These are phyloP conservation scores for Ascomycota sp. DNA, from an alignment of 2,329 filamentous ascomycete genomes.

Conservation along the genomic window DNA sequence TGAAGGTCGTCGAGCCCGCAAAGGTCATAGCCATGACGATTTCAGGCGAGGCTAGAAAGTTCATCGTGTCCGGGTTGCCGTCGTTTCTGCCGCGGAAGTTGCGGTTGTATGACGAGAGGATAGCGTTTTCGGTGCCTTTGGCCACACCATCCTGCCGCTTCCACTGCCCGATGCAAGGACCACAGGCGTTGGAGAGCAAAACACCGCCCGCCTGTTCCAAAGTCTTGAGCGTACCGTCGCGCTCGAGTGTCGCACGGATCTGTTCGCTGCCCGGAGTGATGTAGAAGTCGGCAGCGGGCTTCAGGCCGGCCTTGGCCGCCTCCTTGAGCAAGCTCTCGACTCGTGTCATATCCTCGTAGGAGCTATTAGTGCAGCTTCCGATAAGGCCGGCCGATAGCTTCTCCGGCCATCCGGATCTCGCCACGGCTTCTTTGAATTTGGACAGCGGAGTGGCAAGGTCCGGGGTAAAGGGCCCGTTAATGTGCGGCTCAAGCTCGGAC, in stretches of 20 bases:
- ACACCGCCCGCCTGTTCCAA: conserved; percentile 75
- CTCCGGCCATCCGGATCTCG: conserved; percentile 74
- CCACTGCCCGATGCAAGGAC: conserved; percentile 90
- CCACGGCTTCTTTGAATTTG: conserved; percentile 66
- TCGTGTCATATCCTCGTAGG: conserved; percentile 95
- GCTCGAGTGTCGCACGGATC: conserved; percentile 81
- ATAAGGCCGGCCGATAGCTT: conserved; percentile 86
- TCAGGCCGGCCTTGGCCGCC: conserved; percentile 70
- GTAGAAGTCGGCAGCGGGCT: conserved; percentile 81
- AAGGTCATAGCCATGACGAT: conserved; percentile 94
- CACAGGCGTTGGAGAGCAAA: conserved; percentile 86
- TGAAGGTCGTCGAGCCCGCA: conserved; percentile 82
- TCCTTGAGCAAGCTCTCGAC: conserved; percentile 86
- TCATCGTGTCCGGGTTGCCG: conserved; percentile 92
- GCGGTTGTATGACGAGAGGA: conserved; percentile 93
- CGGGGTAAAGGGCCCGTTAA: conserved; percentile 93
- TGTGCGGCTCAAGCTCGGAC: conserved; percentile 75
- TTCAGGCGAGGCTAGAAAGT: conserved; percentile 93
- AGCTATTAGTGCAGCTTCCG: conserved; percentile 96
- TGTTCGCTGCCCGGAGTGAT: conserved; percentile 94
- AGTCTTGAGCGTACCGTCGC: conserved; percentile 69
- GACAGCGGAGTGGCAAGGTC: conserved; percentile 87
- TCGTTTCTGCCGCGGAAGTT: conserved; percentile 97
- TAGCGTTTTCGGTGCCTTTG: conserved; percentile 81
- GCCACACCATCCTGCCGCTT: conserved; percentile 69